Evolutionary conservation across 495 filamentous ascomycete species (phyloP), one percentile per base, ranked within the genome.

Genomic region (Entonaema liquescens): DNA sequence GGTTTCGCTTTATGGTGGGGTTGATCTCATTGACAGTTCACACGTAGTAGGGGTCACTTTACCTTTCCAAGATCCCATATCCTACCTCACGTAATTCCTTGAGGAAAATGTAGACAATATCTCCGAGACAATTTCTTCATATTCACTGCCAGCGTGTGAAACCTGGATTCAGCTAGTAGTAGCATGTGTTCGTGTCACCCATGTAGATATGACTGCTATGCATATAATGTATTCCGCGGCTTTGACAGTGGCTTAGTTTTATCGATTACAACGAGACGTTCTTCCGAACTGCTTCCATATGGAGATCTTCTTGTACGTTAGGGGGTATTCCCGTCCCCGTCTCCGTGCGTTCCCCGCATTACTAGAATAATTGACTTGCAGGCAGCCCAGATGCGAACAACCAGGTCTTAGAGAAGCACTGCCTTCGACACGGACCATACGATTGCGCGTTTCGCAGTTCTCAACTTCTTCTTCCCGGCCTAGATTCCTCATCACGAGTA

Each of bases 61-160:
- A 12, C 36, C 17, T 12, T 9, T 57, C 21, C 38, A 52, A 49
- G 17, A 44, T 38, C 2, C 2, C 49, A 67, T 52, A 56, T 35
- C 52, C 36, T 61, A 55, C 60, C 31, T 56, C 50, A 65, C 42
- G 33, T 53, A 67, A 71, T 44, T 49, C 59, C 23, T 44, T 35
- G n/a, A 47, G 42, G 42, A 17, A 44, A 38, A 44, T 19, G 59
- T 65, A 38, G 63, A 25, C 15, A 63, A 33, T 59, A 71, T 63
- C 63, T 72, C 69, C 69, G 64, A 72, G 69, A 72, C 64, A 67
- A 56, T 50, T 65, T 56, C 28, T 36, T 52, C 55, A 36, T 57
- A 54, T 42, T 49, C 19, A 56, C 65, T 60, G 29, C 49, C 50
- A 67, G 44, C 65, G 63, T 53, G 70, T 58, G 63, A 64, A 65